Evolutionary conservation across 352 stramenopile genomes (phyloP).

Genomic region (Globisporangium mamillatum): DNA sequence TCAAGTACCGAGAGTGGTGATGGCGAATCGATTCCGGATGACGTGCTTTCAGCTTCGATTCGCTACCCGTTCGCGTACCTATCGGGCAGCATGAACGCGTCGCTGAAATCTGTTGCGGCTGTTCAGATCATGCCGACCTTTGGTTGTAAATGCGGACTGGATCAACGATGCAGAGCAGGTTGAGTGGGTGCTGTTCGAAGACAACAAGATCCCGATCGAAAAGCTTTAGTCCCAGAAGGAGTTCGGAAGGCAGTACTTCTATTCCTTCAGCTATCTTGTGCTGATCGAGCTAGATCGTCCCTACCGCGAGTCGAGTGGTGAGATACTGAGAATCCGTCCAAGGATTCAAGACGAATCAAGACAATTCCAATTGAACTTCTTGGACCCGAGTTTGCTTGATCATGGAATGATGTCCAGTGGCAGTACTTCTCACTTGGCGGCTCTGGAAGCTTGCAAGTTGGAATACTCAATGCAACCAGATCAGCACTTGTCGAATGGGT

Average conservation of each 20-base stretch:
- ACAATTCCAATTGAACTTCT: slow-evolving; percentile 1
- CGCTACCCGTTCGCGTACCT: slow-evolving; percentile 6
- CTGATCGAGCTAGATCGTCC: neutral
- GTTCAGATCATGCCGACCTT: neutral
- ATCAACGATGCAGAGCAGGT: neutral
- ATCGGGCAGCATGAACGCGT: neutral
- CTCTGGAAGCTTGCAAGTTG: neutral
- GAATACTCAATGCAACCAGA: neutral
- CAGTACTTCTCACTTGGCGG: neutral
- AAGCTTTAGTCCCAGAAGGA: neutral
- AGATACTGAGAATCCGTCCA: neutral
- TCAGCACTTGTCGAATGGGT: neutral
- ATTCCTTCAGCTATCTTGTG: neutral
- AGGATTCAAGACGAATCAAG: neutral
- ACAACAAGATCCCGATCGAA: neutral
- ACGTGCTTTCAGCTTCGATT: neutral
- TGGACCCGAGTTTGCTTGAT: neutral
- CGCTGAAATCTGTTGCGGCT: neutral
- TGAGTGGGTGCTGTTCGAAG: slow-evolving; percentile 8
- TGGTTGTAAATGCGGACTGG: slow-evolving; percentile 3
- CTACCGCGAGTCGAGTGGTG: neutral
- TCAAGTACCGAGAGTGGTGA: neutral
- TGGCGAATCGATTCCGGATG: neutral
- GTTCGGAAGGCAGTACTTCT: neutral
- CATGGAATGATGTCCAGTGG: neutral